phyloP scores from a whole-genome alignment of 2,329 filamentous ascomycete species.

The Hysterium pulicare region DNA sequence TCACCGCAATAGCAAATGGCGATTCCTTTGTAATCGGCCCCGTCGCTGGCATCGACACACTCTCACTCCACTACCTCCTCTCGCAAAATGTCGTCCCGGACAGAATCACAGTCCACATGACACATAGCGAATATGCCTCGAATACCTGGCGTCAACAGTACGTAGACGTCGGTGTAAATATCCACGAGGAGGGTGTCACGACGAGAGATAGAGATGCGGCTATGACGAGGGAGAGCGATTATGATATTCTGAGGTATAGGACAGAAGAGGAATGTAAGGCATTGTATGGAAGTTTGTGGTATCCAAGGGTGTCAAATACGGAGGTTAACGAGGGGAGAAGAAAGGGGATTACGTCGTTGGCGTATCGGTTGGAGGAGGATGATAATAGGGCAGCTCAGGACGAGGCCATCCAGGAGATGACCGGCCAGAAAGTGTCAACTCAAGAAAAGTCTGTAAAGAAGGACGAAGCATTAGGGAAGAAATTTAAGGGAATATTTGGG shows the following conservation, averaged over 20 bases:
- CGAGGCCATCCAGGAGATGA: no score
- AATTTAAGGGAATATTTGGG: no score
- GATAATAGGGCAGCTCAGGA: no score
- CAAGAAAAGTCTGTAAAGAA: no score
- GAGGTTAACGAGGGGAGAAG: conserved; percentile 35
- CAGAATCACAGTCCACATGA: conserved; percentile 14
- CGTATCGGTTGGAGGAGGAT: neutral
- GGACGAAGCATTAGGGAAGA: no score
- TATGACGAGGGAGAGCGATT: conserved; percentile 30
- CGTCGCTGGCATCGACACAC: conserved; percentile 21
- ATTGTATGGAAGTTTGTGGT: conserved; percentile 24
- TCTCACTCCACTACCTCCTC: conserved; percentile 27
- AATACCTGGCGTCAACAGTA: conserved; percentile 1
- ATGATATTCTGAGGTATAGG: conserved; percentile 34
- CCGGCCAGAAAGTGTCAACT: no score
- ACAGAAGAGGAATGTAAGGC: conserved; percentile 21
- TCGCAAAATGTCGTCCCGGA: conserved; percentile 1
- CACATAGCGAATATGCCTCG: conserved; percentile 10
- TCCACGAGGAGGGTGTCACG: conserved; percentile 14
- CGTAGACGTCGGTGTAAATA: conserved; percentile 13
- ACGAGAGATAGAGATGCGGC: conserved; percentile 28
- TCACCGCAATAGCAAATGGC: conserved; percentile 27
- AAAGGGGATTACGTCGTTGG: conserved; percentile 5
- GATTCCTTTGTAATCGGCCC: conserved; percentile 26
- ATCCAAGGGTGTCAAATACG: conserved; percentile 32